Conservation (phyloP, 805 yeast genomes). For the Ogataea chonburiensis region DNA sequence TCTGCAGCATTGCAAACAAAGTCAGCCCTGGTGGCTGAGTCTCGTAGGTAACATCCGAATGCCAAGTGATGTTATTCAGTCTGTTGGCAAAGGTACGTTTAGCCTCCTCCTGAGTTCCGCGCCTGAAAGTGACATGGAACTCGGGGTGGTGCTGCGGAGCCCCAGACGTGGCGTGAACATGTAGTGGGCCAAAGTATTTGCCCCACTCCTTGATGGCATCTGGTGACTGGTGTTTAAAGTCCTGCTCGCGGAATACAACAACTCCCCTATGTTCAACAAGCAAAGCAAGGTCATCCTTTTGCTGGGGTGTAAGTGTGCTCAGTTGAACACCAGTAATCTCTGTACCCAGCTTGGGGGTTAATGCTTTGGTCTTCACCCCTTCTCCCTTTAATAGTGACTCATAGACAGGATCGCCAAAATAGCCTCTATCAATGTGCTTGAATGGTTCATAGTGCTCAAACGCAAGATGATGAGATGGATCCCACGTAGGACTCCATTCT, state of each 20-base stretch:
- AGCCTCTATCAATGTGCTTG: conserved; percentile 63
- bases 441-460: conserved; percentile 41
- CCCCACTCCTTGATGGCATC: conserved; percentile 51
- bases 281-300: conserved; percentile 68
- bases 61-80: conserved; percentile 52
- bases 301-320: conserved; percentile 49
- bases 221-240: conserved; percentile 55
- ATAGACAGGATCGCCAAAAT: conserved; percentile 58
- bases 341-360: conserved; percentile 72
- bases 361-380: conserved; percentile 34
- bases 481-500: conserved; percentile 68
- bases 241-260: conserved; percentile 64
- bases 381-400: conserved; percentile 43
- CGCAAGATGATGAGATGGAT: conserved; percentile 51
- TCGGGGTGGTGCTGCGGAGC: conserved; percentile 60
- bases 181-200: conserved; percentile 64
- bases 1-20: conserved; percentile 59
- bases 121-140: conserved; percentile 60
- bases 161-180: conserved; percentile 74
- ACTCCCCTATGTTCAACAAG: conserved; percentile 70
- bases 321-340: conserved; percentile 62
- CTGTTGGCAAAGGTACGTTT: conserved; percentile 36
- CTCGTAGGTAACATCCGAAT: conserved; percentile 74
- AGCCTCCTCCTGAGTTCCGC: conserved; percentile 41
- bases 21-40: conserved; percentile 72